A percentile compares a stretch with the other conserved stretches of the same genome.
Conservation (phyloP, 805 yeast species). For the Lipomyces anomalus region DNA sequence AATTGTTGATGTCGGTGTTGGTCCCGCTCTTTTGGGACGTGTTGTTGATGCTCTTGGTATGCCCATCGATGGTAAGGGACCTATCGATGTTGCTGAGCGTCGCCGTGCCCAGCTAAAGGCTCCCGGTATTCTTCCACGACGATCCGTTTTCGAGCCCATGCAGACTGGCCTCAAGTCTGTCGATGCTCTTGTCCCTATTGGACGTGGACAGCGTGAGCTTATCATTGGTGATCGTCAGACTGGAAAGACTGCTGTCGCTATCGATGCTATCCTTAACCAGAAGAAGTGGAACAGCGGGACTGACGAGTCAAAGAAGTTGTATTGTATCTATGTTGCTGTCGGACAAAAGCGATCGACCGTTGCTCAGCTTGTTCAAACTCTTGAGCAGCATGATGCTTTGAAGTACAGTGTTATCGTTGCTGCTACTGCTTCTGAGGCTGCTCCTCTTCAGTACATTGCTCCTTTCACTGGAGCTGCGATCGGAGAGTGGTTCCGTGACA, state of each 20-base stretch:
- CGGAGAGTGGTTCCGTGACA: constrained; percentile 99
- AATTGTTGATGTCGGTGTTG: constrained; percentile 98
- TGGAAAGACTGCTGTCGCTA: constrained; percentile 99
- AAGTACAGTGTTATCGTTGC: constrained; percentile 97
- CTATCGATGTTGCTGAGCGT: constrained; percentile 75
- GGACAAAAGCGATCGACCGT: constrained; percentile 99
- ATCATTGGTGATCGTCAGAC: constrained; percentile 99
- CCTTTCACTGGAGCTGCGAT: constrained; percentile 99
- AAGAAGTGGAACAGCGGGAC: constrained; percentile 95
- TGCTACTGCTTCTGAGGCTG: constrained; percentile 99
- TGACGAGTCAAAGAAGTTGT: constrained; percentile 95
- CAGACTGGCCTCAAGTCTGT: constrained; percentile 99
- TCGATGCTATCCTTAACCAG: constrained; percentile 97
- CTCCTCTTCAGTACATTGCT: constrained; percentile 99
- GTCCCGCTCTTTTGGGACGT: constrained; percentile 97
- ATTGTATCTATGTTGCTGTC: constrained; percentile 99
- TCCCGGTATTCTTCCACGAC: constrained; percentile 99
- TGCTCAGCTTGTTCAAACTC: constrained; percentile 98
- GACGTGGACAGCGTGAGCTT: constrained; percentile 99
- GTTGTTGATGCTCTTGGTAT: constrained; percentile 98
- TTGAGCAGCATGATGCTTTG: constrained; percentile 96
- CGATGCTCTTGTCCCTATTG: constrained; percentile 98
- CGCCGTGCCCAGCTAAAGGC: constrained; percentile 99
- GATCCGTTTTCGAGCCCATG: constrained; percentile 97
- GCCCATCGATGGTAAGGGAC: constrained; percentile 99